Conservation (phyloP, 1,139 yeast species). For the Scheffersomyces insectosa region DNA sequence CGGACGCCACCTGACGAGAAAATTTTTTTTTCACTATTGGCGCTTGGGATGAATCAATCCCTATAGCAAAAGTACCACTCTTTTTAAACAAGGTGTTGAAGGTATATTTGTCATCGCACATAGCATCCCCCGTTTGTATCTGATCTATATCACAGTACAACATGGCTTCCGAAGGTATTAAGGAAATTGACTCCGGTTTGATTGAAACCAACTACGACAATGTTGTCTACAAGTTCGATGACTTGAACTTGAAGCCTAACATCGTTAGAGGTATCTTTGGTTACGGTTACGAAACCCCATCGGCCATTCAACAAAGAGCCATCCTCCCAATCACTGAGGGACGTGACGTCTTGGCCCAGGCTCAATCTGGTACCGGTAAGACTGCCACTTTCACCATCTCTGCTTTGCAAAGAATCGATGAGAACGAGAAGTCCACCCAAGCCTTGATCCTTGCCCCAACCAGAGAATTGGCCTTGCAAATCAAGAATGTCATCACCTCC, state of each 20-base stretch:
- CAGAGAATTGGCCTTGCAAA: constrained; percentile 97
- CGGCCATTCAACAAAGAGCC: constrained; percentile 98
- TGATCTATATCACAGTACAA: constrained; percentile 2
- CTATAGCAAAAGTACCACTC: neutral
- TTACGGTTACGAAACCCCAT: constrained; percentile 97
- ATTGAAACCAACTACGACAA: constrained; percentile 98
- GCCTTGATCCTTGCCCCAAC: constrained; percentile 98
- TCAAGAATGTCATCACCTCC: constrained; percentile 92
- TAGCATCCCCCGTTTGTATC: neutral
- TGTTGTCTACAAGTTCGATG: constrained; percentile 87
- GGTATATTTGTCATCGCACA: no score
- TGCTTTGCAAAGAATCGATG: constrained; percentile 91
- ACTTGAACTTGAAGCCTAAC: constrained; percentile 76
- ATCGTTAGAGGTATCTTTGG: constrained; percentile 90
- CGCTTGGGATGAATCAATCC: constrained; percentile 1
- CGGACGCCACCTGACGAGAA: constrained; percentile 13
- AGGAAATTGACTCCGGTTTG: constrained; percentile 79
- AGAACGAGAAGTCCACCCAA: constrained; percentile 74
- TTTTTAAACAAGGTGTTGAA: neutral
- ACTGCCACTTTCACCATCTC: constrained; percentile 98
- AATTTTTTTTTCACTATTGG: constrained; percentile 13
- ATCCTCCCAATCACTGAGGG: constrained; percentile 95
- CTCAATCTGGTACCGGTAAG: constrained; percentile 99
- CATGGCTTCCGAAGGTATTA: constrained; percentile 60
- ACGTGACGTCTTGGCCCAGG: constrained; percentile 97